These are phyloP conservation scores for Cornus kousa DNA, from an alignment of 148 eudicot species.

Conservation along the genomic window DNA sequence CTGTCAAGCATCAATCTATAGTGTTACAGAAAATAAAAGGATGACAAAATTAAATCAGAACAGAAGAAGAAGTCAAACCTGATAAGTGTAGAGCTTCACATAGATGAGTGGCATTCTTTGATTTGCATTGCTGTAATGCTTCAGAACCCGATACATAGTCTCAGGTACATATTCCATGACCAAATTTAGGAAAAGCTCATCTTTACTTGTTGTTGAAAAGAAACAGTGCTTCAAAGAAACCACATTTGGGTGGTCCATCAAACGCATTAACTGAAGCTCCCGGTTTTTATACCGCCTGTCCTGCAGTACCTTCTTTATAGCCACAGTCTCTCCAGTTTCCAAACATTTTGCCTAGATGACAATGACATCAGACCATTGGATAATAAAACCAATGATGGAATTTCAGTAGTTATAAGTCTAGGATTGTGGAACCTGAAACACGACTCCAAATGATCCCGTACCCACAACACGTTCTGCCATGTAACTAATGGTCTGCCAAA, in stretches of 20 bases:
- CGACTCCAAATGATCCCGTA: slow-evolving; percentile 81
- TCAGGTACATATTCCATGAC: slow-evolving; percentile 90
- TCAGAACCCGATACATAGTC: slow-evolving; percentile 65
- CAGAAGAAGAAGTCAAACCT: slow-evolving; percentile 37
- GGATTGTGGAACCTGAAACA: slow-evolving; percentile 54
- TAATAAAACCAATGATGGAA: not conserved
- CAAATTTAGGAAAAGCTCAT: slow-evolving; percentile 75
- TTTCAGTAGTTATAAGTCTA: not conserved
- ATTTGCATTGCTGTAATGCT: slow-evolving; percentile 59
- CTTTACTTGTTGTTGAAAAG: slow-evolving; percentile 74
- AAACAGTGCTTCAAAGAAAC: slow-evolving; percentile 80
- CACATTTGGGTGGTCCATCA: slow-evolving; percentile 74
- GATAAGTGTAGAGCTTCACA: slow-evolving; percentile 75
- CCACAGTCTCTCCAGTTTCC: slow-evolving; percentile 80
- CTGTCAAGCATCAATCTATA: slow-evolving; percentile 32
- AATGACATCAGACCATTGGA: slow-evolving; percentile 6
- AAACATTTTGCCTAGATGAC: slow-evolving; percentile 68
- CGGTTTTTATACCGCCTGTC: slow-evolving; percentile 81
- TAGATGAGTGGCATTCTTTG: slow-evolving; percentile 82
- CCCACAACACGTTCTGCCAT: slow-evolving; percentile 93
- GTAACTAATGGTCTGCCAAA: slow-evolving; percentile 69
- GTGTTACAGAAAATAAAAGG: not conserved
- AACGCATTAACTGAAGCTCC: slow-evolving; percentile 75
- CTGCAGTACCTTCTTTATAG: slow-evolving; percentile 80
- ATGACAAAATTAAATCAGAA: not conserved